Conservation (phyloP, 2,329 filamentous ascomycete species). For the Penicillium thymicola region DNA sequence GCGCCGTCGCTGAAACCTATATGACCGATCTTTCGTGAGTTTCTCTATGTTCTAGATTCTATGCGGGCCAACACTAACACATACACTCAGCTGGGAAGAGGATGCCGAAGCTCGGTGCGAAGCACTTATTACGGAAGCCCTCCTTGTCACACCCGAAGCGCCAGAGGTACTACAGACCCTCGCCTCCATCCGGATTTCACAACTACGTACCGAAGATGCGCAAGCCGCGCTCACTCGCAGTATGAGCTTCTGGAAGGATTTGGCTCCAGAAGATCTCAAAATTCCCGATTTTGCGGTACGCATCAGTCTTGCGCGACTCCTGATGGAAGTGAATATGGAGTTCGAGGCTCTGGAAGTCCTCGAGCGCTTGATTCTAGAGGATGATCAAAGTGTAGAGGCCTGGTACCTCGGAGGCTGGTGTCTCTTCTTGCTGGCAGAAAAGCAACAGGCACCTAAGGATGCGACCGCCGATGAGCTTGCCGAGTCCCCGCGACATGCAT, state of each 20-base stretch:
- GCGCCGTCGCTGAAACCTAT: conserved; percentile 92
- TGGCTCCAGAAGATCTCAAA: conserved; percentile 65
- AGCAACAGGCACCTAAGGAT: conserved; percentile 42
- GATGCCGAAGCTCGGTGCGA: conserved; percentile 90
- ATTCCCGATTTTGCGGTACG: conserved; percentile 84
- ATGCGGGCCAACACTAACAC: conserved; percentile 11
- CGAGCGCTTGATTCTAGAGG: conserved; percentile 78
- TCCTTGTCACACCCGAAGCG: conserved; percentile 74
- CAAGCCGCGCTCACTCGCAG: conserved; percentile 73
- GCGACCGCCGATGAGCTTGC: conserved; percentile 33
- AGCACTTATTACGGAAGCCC: conserved; percentile 81
- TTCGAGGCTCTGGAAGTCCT: conserved; percentile 80
- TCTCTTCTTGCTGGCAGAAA: conserved; percentile 64
- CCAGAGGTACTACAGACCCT: conserved; percentile 94
- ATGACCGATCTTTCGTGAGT: conserved; percentile 92
- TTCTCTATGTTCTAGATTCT: background rate
- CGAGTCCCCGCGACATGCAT: conserved; percentile 56
- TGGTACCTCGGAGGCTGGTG: conserved; percentile 98
- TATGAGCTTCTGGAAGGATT: conserved; percentile 76
- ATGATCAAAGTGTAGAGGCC: conserved; percentile 90
- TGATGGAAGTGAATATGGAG: conserved; percentile 89
- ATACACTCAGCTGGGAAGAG: conserved; percentile 61
- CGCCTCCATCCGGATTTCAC: conserved; percentile 89
- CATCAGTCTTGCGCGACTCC: conserved; percentile 75
- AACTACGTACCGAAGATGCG: conserved; percentile 75